Base-by-base conservation (phyloP, 2,329 filamentous ascomycete species). In the Venturia effusa region DNA sequence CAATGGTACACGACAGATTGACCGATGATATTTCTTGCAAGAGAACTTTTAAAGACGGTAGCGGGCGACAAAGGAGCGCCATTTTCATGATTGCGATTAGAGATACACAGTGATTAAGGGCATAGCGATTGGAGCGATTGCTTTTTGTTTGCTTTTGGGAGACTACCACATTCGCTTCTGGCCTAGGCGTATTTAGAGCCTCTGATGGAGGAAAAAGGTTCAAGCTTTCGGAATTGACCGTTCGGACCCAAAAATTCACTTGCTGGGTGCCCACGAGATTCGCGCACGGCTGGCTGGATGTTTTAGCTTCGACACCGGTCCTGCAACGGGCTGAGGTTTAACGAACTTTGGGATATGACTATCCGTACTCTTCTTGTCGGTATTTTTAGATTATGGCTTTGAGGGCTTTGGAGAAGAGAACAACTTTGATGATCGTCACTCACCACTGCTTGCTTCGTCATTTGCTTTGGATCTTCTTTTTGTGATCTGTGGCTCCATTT, bases 101-200 rank as follows among this genome's bases (percentile, higher is more conserved):
- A 51, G 43, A 48, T 48, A 48, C 43, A 48, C 43, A 24, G 43
- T n/a, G 22, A 48, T 55, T 34, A 19, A 17, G 24, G 27, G 51
- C 51, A 55, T 55, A 55, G 51, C 51, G 51, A 48, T 27, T 55
- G 51, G 51, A 55, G 51, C 51, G 27, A 19, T 34, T 48, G 43
- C 43, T n/a, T 55, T 55, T 54, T 54, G n/a, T 30, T 54, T 54
- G n/a, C 24, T 54, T 54, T 55, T 7, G 27, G 48, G 5, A 55
- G 27, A 57, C 32, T 57, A 57, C 51, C 51, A 57, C 51, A 19
- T 57, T 57, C 51, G 51, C 51, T 57, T 57, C 30, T 57, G 51
- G 45, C 22, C 24, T 51, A 30, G 51, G 51, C 51, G 51, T 19
- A 32, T 34, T 57, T 34, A 57, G 30, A 34, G 19, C 34, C n/a